Evolutionary conservation across 176 grass and related monocot genomes (phyloP), one percentile per base, ranked within the genome.

Genomic region (Aegilops tauschii): DNA sequence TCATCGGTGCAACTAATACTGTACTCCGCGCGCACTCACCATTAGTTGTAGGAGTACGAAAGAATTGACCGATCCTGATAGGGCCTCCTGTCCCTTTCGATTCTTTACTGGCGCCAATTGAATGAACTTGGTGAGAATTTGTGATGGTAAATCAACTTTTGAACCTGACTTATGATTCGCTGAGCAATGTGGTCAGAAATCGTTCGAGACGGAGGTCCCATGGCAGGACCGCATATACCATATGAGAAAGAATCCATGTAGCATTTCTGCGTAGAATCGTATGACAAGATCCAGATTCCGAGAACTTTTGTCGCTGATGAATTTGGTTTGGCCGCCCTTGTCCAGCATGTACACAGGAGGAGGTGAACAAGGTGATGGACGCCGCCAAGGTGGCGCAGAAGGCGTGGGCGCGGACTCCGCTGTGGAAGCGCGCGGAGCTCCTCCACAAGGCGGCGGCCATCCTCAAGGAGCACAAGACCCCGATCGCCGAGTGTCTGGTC

Each of bases 301-400:
- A 47, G 13, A 5, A 50, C 3, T 74, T 17, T 49, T 14, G 3
- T 50, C 17, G 18, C 61, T 79, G 59, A 81, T 5, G 13, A 64
- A 40, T 86, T 23, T 16, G 49, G 35, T 64, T 5, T 8, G 17
- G 63, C 29, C 85, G 39, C 71, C 12, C 80, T 1, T 78, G 28
- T 80, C 14, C 86, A 98, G 97, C 97, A 86, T 98, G 97, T 59
- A 96, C 97, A 14, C 97, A 98, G 84, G 97, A 94, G 87, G 97
- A 98, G 85, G 97, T 98, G 65, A 98, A 98, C 90, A 98, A 94
- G 85, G 97, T 91, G 36, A 98, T 98, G 92, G 97, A 98, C 18
- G 61, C 70, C 0, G 92, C 97, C 8, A 98, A 98, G 88, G 88
- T 81, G 44, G 94, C 90, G 0, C 97, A 98, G 76, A 98, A 94